Evolutionary conservation across 2,329 filamentous ascomycete genomes (phyloP).

Genomic region (Trichothecium roseum): DNA sequence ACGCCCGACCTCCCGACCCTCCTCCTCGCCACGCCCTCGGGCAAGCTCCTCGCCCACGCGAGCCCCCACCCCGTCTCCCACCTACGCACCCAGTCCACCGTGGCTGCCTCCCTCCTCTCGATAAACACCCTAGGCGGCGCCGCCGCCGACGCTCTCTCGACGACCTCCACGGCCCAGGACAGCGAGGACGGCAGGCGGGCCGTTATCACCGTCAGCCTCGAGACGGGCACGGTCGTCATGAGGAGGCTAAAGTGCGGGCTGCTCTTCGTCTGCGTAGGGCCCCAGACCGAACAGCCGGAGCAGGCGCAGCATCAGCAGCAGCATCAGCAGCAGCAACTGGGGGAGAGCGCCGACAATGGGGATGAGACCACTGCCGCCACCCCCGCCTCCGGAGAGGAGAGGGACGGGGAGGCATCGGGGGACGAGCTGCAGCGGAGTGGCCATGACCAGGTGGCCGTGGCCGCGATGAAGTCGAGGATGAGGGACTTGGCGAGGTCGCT

Average conservation of each 20-base stretch:
- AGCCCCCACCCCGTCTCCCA: slow-evolving; percentile 43
- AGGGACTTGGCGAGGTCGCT: slow-evolving; percentile 50
- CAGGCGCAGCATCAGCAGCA: slow-evolving; percentile 8
- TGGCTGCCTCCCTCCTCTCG: slow-evolving; percentile 51
- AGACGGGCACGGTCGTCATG: slow-evolving; percentile 48
- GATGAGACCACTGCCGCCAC: slow-evolving; percentile 6
- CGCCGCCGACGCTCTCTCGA: no score
- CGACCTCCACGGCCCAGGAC: no score
- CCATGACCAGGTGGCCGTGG: slow-evolving; percentile 28
- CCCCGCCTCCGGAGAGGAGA: slow-evolving; percentile 2
- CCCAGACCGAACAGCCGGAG: slow-evolving; percentile 17
- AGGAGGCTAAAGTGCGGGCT: slow-evolving; percentile 47
- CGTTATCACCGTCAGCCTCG: slow-evolving; percentile 48
- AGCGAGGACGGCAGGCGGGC: slow-evolving; percentile 19
- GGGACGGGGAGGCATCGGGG: no score
- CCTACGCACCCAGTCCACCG: slow-evolving; percentile 53
- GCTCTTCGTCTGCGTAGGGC: slow-evolving; percentile 51
- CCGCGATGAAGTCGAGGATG: slow-evolving; percentile 39
- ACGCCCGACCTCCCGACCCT: slow-evolving; percentile 47
- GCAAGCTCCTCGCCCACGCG: slow-evolving; percentile 54
- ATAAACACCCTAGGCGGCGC: slow-evolving; percentile 33
- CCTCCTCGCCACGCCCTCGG: slow-evolving; percentile 47
- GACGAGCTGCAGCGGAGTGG: slow-evolving; percentile 29
- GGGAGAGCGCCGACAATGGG: slow-evolving; percentile 1
- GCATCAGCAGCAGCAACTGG: slow-evolving; percentile 4